phyloP scores from a whole-genome alignment of 305 asterid genomes.

The Fraxinus dipetala region DNA sequence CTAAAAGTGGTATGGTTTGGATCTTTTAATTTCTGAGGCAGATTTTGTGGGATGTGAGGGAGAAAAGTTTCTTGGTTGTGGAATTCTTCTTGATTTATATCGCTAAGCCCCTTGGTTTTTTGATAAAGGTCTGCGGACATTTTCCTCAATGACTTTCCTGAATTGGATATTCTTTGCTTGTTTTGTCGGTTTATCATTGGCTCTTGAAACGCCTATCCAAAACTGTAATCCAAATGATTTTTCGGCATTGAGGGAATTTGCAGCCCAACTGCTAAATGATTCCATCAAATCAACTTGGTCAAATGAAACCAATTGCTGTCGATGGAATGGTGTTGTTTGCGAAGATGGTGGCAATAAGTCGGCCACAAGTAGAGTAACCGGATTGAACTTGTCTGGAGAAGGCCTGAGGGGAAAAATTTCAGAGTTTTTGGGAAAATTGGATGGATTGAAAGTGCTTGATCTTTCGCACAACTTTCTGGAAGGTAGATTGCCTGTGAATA shows the following conservation, averaged over 20 bases:
- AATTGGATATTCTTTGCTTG: slow-evolving; percentile 47
- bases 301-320: slow-evolving; percentile 47
- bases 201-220: slow-evolving; percentile 39
- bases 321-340: slow-evolving; percentile 81
- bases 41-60: slow-evolving; percentile 22
- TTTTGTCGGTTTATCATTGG: slow-evolving; percentile 37
- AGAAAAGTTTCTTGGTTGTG: slow-evolving; percentile 26
- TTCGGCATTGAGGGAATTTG: slow-evolving; percentile 60
- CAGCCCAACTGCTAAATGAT: slow-evolving; percentile 56
- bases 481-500: slow-evolving; percentile 25
- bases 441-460: slow-evolving; percentile 55
- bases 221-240: slow-evolving; percentile 62
- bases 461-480: slow-evolving; percentile 66
- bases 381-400: slow-evolving; percentile 53
- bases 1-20: slow-evolving; percentile 22
- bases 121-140: slow-evolving; percentile 5
- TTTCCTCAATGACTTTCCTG: slow-evolving; percentile 30
- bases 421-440: slow-evolving; percentile 49
- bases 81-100: slow-evolving; percentile 28
- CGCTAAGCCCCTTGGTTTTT: slow-evolving; percentile 23
- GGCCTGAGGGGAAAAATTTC: slow-evolving; percentile 60
- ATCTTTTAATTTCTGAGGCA: slow-evolving; percentile 18
- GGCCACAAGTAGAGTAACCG: slow-evolving; percentile 46
- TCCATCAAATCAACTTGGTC: slow-evolving; percentile 55
- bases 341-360: slow-evolving; percentile 35